Percentiles rank a stretch among this genome's conserved stretches.
Conservation (phyloP, 1,284 basidiomycete genomes). For the Malassezia sp. region DNA sequence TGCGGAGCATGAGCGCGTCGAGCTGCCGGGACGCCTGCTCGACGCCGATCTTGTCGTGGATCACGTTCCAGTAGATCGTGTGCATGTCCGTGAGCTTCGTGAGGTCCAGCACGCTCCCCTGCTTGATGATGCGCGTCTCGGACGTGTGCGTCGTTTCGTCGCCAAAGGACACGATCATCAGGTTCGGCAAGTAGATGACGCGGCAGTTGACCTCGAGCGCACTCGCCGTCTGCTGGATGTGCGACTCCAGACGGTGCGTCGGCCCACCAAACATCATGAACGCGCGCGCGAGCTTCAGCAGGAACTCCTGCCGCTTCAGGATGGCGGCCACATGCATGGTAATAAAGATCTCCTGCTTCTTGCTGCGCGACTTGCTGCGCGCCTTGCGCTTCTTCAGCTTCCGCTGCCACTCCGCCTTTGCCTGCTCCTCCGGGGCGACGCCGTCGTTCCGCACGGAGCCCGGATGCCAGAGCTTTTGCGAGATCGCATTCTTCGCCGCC, state of each 20-base stretch:
- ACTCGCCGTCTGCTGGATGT: slow-evolving; percentile 71
- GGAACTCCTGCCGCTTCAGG: slow-evolving; percentile 74
- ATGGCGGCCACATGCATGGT: slow-evolving; percentile 80
- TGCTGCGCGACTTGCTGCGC: slow-evolving; percentile 26
- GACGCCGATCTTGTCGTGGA: slow-evolving; percentile 73
- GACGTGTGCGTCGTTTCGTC: slow-evolving; percentile 72
- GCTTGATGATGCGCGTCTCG: slow-evolving; percentile 58
- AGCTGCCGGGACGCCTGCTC: slow-evolving; percentile 64
- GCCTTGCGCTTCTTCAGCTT: slow-evolving; percentile 36
- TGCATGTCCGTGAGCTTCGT: slow-evolving; percentile 57
- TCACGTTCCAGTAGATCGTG: slow-evolving; percentile 71
- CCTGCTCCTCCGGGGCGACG: slow-evolving; percentile 16
- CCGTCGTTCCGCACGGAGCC: too few species aligned
- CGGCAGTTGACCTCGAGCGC: slow-evolving; percentile 74
- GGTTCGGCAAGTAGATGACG: slow-evolving; percentile 74
- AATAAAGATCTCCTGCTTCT: slow-evolving; percentile 51
- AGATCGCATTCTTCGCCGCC: slow-evolving; percentile 21
- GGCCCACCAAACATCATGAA: slow-evolving; percentile 94
- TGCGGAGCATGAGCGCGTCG: slow-evolving; percentile 63
- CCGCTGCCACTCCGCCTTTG: slow-evolving; percentile 37
- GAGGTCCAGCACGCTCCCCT: slow-evolving; percentile 33
- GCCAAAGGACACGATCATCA: slow-evolving; percentile 55
- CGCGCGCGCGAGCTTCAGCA: slow-evolving; percentile 73
- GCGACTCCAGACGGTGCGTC: slow-evolving; percentile 73
- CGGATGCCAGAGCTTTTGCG: slow-evolving; percentile 19